Conservation (phyloP, 176 grass and related monocot genomes). For the Typha latifolia region DNA sequence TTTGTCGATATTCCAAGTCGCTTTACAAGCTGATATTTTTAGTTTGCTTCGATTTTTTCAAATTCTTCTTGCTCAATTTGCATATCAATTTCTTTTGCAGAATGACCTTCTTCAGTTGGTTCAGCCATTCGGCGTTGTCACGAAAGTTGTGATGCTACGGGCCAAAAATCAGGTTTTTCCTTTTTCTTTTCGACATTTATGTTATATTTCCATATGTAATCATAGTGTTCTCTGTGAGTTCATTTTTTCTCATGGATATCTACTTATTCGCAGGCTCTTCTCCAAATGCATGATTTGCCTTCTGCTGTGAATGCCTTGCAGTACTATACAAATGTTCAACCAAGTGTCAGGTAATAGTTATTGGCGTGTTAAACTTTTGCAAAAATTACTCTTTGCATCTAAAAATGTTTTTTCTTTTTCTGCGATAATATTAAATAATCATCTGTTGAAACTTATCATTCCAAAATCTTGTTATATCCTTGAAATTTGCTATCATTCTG, state of each 20-base stretch:
- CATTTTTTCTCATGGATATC: conserved; percentile 1
- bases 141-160: conserved; percentile 80
- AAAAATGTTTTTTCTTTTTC: no score
- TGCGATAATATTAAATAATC: no score
- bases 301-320: conserved; percentile 65
- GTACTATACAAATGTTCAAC: conserved; percentile 82
- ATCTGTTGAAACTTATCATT: no score
- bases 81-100: conserved; percentile 27
- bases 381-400: background rate
- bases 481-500: no score
- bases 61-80: background rate
- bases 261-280: conserved; percentile 46
- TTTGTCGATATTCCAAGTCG: background rate
- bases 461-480: no score
- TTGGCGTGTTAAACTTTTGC: conserved; percentile 4
- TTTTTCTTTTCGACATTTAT: background rate
- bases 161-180: conserved; percentile 78
- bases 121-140: conserved; percentile 66
- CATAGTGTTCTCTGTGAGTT: background rate
- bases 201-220: background rate
- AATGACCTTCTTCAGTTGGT: conserved; percentile 82
- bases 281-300: conserved; percentile 88
- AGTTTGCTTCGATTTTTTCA: background rate
- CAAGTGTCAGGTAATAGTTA: conserved; percentile 62
- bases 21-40: background rate